Percentiles rank a stretch among this genome's conserved stretches.
These are phyloP conservation scores for Pyrenochaeta sp. DNA, from an alignment of 2,329 filamentous ascomycete genomes.

Conservation along the genomic window DNA sequence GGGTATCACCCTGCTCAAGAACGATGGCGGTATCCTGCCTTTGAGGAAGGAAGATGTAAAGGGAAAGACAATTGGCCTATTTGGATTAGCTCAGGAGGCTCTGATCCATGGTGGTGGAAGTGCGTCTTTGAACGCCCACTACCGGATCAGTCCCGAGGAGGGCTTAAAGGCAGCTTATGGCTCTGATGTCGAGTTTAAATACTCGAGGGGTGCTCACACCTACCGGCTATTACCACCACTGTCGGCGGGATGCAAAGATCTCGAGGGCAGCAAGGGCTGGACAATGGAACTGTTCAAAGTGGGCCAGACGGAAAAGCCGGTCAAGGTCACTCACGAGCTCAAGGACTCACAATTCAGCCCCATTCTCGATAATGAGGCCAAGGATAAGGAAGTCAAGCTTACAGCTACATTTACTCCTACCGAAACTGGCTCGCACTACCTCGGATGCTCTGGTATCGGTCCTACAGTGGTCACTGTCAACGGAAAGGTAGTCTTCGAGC, in stretches of 20 bases:
- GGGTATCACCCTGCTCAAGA: slow-evolving; percentile 76
- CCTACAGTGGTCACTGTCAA: slow-evolving; percentile 40
- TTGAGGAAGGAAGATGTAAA: slow-evolving; percentile 64
- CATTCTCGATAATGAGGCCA: slow-evolving; percentile 29
- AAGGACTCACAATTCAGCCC: slow-evolving; percentile 37
- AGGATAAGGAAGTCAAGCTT: slow-evolving; percentile 33
- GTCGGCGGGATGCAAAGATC: slow-evolving; percentile 31
- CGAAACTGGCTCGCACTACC: slow-evolving; percentile 38
- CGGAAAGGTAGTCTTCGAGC: slow-evolving; percentile 35
- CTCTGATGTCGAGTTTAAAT: slow-evolving; percentile 39
- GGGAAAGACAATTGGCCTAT: slow-evolving; percentile 69
- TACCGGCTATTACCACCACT: slow-evolving; percentile 45
- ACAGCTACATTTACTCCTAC: slow-evolving; percentile 32
- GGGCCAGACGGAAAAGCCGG: slow-evolving; percentile 29
- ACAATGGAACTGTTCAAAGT: slow-evolving; percentile 37
- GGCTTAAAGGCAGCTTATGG: slow-evolving; percentile 36
- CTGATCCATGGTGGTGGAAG: slow-evolving; percentile 46
- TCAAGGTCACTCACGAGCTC: slow-evolving; percentile 27
- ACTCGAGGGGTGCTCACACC: slow-evolving; percentile 42
- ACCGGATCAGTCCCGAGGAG: slow-evolving; percentile 36
- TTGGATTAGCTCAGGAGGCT: slow-evolving; percentile 68
- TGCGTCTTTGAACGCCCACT: slow-evolving; percentile 35
- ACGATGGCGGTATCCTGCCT: slow-evolving; percentile 69
- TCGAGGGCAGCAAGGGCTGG: slow-evolving; percentile 41
- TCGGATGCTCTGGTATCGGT: slow-evolving; percentile 44